Conservation (phyloP, 176 grass and related monocot genomes). For the Rhynchospora breviuscula region DNA sequence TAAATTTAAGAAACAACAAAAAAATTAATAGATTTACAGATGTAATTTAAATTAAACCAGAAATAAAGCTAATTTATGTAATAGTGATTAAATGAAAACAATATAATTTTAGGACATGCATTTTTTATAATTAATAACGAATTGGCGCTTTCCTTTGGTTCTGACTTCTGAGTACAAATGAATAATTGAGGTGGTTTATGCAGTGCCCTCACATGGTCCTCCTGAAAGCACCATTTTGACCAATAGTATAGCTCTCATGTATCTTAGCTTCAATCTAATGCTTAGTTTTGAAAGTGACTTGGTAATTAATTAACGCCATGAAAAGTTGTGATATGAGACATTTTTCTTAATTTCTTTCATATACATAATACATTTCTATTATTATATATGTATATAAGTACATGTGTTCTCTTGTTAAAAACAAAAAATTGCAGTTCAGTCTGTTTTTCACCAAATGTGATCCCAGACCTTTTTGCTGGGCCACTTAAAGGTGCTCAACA, state of each 20-base stretch:
- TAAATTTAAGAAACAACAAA: neutral
- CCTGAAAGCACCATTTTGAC: neutral
- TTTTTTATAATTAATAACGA: neutral
- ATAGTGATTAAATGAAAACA: neutral
- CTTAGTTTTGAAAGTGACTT: neutral
- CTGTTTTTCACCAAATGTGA: neutral
- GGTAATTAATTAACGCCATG: neutral
- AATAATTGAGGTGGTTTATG: slow-evolving; percentile 3
- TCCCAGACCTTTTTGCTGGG: too few species aligned
- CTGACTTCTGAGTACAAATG: neutral
- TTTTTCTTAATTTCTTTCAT: neutral
- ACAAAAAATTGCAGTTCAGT: neutral
- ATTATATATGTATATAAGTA: neutral
- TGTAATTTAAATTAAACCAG: neutral
- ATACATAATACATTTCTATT: neutral
- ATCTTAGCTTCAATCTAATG: neutral
- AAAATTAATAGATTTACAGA: neutral
- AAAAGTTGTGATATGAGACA: neutral
- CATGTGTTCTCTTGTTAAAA: neutral
- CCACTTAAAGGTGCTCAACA: too few species aligned
- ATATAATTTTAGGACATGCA: neutral
- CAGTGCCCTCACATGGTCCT: slow-evolving; percentile 6
- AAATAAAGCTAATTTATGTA: neutral
- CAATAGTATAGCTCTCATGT: neutral
- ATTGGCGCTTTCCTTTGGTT: neutral